Conservation (phyloP, 2,329 filamentous ascomycete genomes). For the Aspergillus hiratsukae region DNA sequence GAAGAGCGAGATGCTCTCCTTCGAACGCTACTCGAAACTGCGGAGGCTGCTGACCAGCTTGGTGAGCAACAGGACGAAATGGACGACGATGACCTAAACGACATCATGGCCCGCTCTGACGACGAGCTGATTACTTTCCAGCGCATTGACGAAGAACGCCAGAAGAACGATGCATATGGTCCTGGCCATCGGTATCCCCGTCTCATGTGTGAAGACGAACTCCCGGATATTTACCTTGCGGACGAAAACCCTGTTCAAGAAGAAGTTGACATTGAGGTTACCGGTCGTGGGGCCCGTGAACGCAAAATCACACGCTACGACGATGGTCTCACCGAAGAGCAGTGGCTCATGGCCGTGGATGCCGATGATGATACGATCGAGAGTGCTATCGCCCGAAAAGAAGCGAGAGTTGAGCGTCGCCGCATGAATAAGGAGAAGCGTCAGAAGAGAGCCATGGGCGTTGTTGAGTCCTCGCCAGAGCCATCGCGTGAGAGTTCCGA, state of each 20-base stretch:
- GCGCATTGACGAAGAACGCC: conserved; percentile 72
- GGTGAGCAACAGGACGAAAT: conserved; percentile 93
- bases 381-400: conserved; percentile 84
- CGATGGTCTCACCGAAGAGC: conserved; percentile 95
- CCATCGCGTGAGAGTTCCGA: conserved; percentile 81
- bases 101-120: conserved; percentile 86
- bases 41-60: conserved; percentile 62
- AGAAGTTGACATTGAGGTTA: conserved; percentile 67
- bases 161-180: conserved; percentile 66
- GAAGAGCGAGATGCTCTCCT: conserved; percentile 97
- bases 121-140: conserved; percentile 75
- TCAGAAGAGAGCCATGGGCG: conserved; percentile 36
- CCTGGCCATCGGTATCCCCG: conserved; percentile 64
- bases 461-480: conserved; percentile 66
- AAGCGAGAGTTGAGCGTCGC: conserved; percentile 76
- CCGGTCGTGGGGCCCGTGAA: conserved; percentile 89
- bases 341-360: conserved; percentile 97
- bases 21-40: conserved; percentile 82
- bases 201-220: conserved; percentile 78
- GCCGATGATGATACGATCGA: conserved; percentile 94
- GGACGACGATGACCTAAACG: conserved; percentile 95
- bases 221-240: conserved; percentile 89
- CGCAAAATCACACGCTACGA: conserved; percentile 93
- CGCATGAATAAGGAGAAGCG: conserved; percentile 70
- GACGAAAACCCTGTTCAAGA: conserved; percentile 79